A percentile compares a stretch with the other conserved stretches of the same genome.
Evolutionary conservation across 805 yeast species (phyloP).

Genomic region (Wickerhamomyces canadensis): DNA sequence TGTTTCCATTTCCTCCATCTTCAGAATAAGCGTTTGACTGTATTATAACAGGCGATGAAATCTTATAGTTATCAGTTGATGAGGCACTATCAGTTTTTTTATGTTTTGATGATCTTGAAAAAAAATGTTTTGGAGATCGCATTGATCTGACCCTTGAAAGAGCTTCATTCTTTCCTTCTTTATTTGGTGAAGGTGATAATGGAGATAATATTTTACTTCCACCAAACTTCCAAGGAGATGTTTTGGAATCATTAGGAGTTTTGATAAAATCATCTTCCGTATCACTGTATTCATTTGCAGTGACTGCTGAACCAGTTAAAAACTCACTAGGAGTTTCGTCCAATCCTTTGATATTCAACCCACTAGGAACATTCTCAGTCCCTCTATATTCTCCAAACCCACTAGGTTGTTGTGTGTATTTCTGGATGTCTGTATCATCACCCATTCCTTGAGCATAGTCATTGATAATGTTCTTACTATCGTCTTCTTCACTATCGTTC

Average conservation of each 20-base stretch:
- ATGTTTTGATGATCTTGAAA: slow-evolving; percentile 18
- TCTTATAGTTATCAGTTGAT: slow-evolving; percentile 18
- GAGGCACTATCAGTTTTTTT: slow-evolving; percentile 22
- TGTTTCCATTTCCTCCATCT: not conserved
- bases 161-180: slow-evolving; percentile 1
- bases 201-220: slow-evolving; percentile 10
- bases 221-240: slow-evolving; percentile 4
- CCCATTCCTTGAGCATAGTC: too few species aligned
- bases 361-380: slow-evolving; percentile 16
- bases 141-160: slow-evolving; percentile 16
- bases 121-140: slow-evolving; percentile 23
- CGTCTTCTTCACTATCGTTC: slow-evolving; percentile 10
- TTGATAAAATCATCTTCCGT: slow-evolving; percentile 1
- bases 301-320: not conserved
- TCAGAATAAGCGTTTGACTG: slow-evolving; percentile 8
- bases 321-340: not conserved
- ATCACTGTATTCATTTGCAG: not conserved
- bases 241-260: slow-evolving; percentile 6
- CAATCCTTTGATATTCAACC: slow-evolving; percentile 18
- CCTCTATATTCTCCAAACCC: slow-evolving; percentile 17
- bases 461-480: too few species aligned
- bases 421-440: slow-evolving; percentile 2
- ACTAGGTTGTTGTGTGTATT: slow-evolving; percentile 10
- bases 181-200: slow-evolving; percentile 10
- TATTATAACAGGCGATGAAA: slow-evolving; percentile 20